Conservation (phyloP, 164 flowering plant species). For the Hamamelis virginiana region DNA sequence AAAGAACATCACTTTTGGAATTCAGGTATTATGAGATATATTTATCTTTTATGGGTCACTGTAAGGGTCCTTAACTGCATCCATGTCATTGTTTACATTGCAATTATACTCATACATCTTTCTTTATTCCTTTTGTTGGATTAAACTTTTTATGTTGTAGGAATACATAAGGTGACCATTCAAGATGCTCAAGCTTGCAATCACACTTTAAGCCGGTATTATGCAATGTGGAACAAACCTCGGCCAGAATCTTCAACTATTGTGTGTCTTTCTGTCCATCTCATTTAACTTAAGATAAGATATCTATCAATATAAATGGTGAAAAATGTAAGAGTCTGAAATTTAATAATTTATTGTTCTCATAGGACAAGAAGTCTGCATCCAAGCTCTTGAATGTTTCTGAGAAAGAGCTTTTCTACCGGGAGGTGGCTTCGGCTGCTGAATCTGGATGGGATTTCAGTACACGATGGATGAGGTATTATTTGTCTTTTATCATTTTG, state of each 20-base stretch:
- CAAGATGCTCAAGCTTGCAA: slow-evolving; percentile 45
- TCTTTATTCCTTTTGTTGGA: not conserved
- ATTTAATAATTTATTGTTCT: not conserved
- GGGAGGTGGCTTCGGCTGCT: slow-evolving; percentile 84
- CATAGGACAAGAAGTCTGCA: slow-evolving; percentile 72
- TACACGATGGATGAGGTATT: slow-evolving; percentile 95
- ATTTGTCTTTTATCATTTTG: not conserved
- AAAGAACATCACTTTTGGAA: slow-evolving; percentile 52
- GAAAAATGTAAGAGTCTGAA: not conserved
- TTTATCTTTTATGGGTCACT: not conserved
- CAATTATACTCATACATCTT: too few species aligned
- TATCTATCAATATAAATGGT: not conserved
- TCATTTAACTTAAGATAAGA: not conserved
- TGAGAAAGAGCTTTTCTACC: slow-evolving; percentile 59
- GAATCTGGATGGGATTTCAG: slow-evolving; percentile 99
- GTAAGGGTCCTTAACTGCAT: not conserved
- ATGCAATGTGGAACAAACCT: slow-evolving; percentile 94
- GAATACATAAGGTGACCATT: slow-evolving; percentile 61
- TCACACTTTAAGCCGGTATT: slow-evolving; percentile 68
- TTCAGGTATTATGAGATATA: slow-evolving; percentile 28
- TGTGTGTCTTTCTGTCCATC: slow-evolving; percentile 37
- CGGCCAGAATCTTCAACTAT: slow-evolving; percentile 81
- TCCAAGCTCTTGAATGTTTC: slow-evolving; percentile 42
- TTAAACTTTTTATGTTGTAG: slow-evolving; percentile 27
- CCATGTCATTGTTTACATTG: too few species aligned